Conservation (phyloP, 805 yeast genomes). For the Cyberlindnera maclurae region DNA sequence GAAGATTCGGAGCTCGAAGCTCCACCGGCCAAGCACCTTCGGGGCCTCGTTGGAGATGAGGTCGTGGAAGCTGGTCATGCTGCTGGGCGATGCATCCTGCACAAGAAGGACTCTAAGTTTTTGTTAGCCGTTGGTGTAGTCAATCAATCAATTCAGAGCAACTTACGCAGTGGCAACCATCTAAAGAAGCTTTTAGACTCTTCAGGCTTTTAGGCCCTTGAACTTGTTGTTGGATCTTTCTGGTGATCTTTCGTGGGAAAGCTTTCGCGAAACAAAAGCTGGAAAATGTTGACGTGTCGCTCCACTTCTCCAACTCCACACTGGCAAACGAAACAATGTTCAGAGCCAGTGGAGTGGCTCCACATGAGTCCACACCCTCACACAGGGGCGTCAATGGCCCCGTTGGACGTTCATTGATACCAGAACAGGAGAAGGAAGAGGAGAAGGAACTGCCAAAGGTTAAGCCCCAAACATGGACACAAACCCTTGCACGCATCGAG, state of each 20-base stretch:
- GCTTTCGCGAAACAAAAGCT: too few relatives aligned
- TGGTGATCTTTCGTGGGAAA: too few relatives aligned
- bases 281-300: neutral
- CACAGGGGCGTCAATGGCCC: too few relatives aligned
- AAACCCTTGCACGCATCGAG: conserved; percentile 8
- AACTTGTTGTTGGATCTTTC: too few relatives aligned
- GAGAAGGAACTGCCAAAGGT: conserved; percentile 4
- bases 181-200: too few relatives aligned
- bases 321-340: neutral
- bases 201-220: too few relatives aligned
- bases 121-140: neutral
- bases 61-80: conserved; percentile 66
- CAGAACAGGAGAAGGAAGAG: neutral
- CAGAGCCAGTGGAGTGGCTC: too few relatives aligned
- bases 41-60: conserved; percentile 63
- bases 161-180: too few relatives aligned
- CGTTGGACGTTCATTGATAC: neutral
- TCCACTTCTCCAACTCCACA: neutral
- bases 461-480: too few relatives aligned
- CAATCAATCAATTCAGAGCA: neutral
- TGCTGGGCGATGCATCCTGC: conserved; percentile 44
- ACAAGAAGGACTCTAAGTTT: conserved; percentile 33
- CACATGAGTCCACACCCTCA: too few relatives aligned
- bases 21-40: conserved; percentile 55
- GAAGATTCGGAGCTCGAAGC: conserved; percentile 59